These are phyloP conservation scores for Sugiyamaella grinbergsii DNA, from an alignment of 1,139 yeast genomes.

Conservation along the genomic window DNA sequence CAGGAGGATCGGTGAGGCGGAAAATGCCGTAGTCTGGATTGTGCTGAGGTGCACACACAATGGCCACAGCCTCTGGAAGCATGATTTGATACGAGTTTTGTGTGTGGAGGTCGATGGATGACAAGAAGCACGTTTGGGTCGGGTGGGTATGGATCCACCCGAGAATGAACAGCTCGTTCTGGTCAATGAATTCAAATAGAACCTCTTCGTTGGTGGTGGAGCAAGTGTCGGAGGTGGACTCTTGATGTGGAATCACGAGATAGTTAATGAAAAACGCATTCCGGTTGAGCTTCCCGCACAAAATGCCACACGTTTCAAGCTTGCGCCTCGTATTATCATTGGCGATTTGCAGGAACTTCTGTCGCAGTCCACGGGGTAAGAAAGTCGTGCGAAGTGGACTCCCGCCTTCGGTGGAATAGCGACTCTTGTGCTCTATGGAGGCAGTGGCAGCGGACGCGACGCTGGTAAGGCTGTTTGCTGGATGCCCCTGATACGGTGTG, in stretches of 20 bases:
- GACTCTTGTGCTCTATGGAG: conserved; percentile 43
- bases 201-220: conserved; percentile 57
- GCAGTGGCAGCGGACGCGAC: neutral
- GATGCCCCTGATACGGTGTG: neutral
- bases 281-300: conserved; percentile 57
- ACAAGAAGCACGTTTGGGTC: conserved; percentile 62
- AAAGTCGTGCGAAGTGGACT: conserved; percentile 53
- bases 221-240: conserved; percentile 60
- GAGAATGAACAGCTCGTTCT: conserved; percentile 54
- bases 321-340: conserved; percentile 49
- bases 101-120: conserved; percentile 64
- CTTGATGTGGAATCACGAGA: conserved; percentile 60
- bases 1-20: conserved; percentile 63
- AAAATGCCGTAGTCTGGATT: conserved; percentile 56
- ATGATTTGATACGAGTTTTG: conserved; percentile 64
- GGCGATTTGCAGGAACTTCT: conserved; percentile 50
- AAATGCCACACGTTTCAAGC: conserved; percentile 65
- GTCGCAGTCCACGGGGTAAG: conserved; percentile 49
- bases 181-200: conserved; percentile 55
- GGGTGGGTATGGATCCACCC: conserved; percentile 77
- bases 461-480: neutral
- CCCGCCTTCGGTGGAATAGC: conserved; percentile 54
- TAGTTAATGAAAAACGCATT: conserved; percentile 63
- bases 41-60: conserved; percentile 58
- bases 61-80: conserved; percentile 67